Evolutionary conservation across 164 flowering plant species (phyloP).

Genomic region (Santalum album): DNA sequence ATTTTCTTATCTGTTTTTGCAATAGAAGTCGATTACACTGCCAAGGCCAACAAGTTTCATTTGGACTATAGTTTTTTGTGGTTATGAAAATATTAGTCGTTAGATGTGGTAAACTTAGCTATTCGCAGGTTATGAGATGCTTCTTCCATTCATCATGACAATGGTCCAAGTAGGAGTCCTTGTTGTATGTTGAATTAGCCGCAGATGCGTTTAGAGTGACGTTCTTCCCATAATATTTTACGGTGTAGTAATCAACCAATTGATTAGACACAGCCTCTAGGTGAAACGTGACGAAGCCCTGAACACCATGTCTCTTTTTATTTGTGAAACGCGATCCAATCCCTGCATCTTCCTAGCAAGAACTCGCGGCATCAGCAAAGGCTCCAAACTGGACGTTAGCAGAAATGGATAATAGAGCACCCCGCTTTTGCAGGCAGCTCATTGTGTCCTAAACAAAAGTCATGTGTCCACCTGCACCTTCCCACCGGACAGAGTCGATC

Average conservation of each 20-base stretch:
- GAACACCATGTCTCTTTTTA: constrained; percentile 29
- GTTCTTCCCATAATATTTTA: constrained; percentile 41
- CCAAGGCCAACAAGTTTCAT: too few species aligned
- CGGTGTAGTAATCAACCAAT: constrained; percentile 35
- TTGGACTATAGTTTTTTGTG: too few species aligned
- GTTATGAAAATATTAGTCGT: too few species aligned
- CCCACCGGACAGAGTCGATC: constrained; percentile 48
- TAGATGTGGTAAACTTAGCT: too few species aligned
- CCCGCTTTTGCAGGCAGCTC: constrained; percentile 37
- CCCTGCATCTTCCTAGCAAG: constrained; percentile 35
- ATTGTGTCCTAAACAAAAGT: constrained; percentile 40
- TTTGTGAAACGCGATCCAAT: constrained; percentile 36
- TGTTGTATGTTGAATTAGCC: too few species aligned
- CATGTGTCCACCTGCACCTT: constrained; percentile 69
- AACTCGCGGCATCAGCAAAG: constrained; percentile 41
- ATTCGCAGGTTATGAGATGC: too few species aligned
- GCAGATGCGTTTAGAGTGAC: constrained; percentile 21
- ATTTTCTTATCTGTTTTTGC: too few species aligned
- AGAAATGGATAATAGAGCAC: constrained; percentile 33
- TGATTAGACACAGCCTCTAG: constrained; percentile 26
- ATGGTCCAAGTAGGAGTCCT: too few species aligned
- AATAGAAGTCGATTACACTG: too few species aligned
- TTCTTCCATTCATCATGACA: too few species aligned
- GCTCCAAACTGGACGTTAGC: constrained; percentile 37
- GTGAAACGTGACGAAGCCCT: constrained; percentile 48